Base-by-base conservation (phyloP, 805 yeast species). In the Candida boleticola region DNA sequence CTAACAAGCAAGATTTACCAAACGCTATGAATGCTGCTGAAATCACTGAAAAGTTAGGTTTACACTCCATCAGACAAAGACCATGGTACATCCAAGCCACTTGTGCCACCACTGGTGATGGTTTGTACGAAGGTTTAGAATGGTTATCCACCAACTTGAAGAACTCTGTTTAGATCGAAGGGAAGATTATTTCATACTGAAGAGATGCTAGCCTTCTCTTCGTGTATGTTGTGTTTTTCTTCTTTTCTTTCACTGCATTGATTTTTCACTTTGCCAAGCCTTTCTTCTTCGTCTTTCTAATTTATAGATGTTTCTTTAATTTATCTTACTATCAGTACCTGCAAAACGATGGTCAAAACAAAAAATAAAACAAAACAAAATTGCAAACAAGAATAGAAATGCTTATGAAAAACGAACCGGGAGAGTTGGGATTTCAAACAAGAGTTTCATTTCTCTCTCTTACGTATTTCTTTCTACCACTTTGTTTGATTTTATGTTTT, bases 21-120 rank as follows among this genome's bases (percentile, higher is more conserved):
- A 90, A 90, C 64, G 97, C 98, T 58, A 90, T 92, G 97, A 87
- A 87, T 68, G 97, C 98, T 54, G 96, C 97, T 54, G 98, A 92
- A 77, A 87, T 92, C 70, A 89, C 97, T 57, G 97, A 89, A 74
- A 89, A 89, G 73, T 81, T 92, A 62, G 97, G 97, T 52, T 84
- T 92, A 65, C 97, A 90, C 71, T 88, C 97, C 43, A 85, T 93
- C 69, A 86, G 96, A 79, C 96, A 90, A 77, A 88, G 98, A 76
- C 96, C 96, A 62, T 93, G 99, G 99, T 92, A 86, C 76, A 92
- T 93, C 68, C 97, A 92, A 77, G 89, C 99, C 55, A 88, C 98
- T 51, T 90, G 98, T 77, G 99, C 99, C 56, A 92, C 97, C 55
- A 87, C 98, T 50, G 99, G 98, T 76, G 97, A 90, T 68, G 98